Conservation (phyloP, 177 flowering plant species). For the Vitis hybrid region DNA sequence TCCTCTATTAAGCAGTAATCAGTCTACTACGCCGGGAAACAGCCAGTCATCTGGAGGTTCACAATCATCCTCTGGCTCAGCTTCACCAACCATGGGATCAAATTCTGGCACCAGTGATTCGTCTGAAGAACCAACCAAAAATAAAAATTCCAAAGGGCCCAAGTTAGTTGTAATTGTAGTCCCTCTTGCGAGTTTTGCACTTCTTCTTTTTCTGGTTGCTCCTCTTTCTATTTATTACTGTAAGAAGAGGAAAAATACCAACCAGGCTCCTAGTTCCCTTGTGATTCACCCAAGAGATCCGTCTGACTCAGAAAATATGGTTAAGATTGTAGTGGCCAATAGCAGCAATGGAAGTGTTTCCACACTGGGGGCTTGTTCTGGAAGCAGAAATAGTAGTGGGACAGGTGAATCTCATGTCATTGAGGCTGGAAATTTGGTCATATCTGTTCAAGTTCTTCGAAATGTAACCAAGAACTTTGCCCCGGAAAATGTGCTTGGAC, state of each 20-base stretch:
- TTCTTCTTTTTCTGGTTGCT: slow-evolving; percentile 39
- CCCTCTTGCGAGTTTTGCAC: slow-evolving; percentile 49
- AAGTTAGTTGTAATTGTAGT: slow-evolving; percentile 47
- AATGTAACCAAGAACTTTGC: slow-evolving; percentile 79
- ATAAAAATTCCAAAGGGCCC: slow-evolving; percentile 20
- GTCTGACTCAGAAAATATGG: slow-evolving; percentile 60
- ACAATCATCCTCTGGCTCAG: slow-evolving; percentile 17
- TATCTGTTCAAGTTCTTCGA: slow-evolving; percentile 88
- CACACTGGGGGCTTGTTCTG: slow-evolving; percentile 46
- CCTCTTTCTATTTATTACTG: slow-evolving; percentile 40
- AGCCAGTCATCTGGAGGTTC: slow-evolving; percentile 21
- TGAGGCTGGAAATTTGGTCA: slow-evolving; percentile 80
- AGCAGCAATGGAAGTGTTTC: slow-evolving; percentile 39
- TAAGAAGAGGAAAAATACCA: slow-evolving; percentile 44
- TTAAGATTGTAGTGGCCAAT: slow-evolving; percentile 72
- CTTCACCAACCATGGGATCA: slow-evolving; percentile 24
- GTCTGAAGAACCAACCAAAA: slow-evolving; percentile 9
- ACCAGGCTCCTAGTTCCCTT: slow-evolving; percentile 46
- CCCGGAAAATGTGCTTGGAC: slow-evolving; percentile 81
- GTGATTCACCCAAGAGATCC: slow-evolving; percentile 86
- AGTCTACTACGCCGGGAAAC: slow-evolving; percentile 17
- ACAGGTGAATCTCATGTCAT: slow-evolving; percentile 62
- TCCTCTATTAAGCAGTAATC: slow-evolving; percentile 24
- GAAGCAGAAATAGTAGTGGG: slow-evolving; percentile 50
- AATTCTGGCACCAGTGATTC: slow-evolving; percentile 6